Conservation (phyloP, 495 filamentous ascomycete species). For the Neurospora discreta region DNA sequence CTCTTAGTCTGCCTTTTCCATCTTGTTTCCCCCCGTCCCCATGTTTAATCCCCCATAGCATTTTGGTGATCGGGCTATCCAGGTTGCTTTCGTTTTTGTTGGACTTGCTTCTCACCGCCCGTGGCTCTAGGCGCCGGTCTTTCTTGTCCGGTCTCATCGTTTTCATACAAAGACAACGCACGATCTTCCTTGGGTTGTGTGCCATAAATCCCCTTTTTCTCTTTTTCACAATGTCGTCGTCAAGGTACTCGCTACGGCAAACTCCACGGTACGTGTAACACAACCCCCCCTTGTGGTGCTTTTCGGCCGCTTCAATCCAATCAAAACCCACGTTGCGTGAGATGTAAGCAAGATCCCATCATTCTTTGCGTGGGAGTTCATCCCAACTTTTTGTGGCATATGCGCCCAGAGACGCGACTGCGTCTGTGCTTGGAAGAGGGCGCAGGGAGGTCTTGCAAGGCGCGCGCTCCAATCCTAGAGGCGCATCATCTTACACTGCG, state of each 20-base stretch:
- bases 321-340: not conserved
- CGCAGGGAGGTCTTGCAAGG: not conserved
- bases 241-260: slow-evolving; percentile 36
- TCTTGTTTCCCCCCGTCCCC: not conserved
- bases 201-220: not conserved
- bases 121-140: not conserved
- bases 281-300: not conserved
- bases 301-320: not conserved
- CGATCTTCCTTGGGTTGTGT: not conserved
- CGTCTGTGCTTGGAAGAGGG: not conserved
- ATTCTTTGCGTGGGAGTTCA: not conserved
- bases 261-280: slow-evolving; percentile 34
- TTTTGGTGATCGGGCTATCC: not conserved
- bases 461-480: not conserved
- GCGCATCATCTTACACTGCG: not conserved
- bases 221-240: slow-evolving; percentile 1
- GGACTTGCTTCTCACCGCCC: not conserved
- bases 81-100: not conserved
- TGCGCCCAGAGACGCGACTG: not conserved
- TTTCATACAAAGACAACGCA: not conserved
- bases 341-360: not conserved
- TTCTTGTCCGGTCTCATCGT: not conserved
- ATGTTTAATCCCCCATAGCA: not conserved
- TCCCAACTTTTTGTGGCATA: not conserved
- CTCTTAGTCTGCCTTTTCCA: not conserved